Conservation (phyloP, 129 eudicot genomes). For the Gnaphalium uliginosum region DNA sequence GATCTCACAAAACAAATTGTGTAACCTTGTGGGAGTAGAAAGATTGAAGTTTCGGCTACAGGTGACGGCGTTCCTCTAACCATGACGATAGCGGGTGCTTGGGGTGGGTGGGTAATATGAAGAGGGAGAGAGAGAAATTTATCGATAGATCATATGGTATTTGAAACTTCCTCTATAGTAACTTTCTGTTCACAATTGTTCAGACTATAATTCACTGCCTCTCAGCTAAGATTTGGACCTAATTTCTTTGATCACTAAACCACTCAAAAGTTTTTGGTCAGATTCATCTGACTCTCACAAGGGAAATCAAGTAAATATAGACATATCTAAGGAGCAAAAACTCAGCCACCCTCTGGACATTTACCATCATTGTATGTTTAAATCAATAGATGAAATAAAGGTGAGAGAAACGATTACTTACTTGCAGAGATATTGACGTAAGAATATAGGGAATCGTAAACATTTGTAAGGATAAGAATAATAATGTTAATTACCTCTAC, state of each 20-base stretch:
- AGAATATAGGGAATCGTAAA: neutral
- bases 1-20: neutral
- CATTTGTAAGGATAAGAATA: slow-evolving; percentile 6
- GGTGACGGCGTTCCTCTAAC: too few species aligned
- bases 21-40: neutral
- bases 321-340: neutral
- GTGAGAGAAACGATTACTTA: neutral
- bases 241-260: too few species aligned
- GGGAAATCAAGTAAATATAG: neutral
- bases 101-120: too few species aligned
- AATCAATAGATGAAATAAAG: neutral
- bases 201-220: too few species aligned
- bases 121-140: too few species aligned
- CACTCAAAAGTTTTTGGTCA: neutral
- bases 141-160: too few species aligned
- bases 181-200: too few species aligned
- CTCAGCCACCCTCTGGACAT: neutral
- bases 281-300: neutral
- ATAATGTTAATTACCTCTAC: slow-evolving; percentile 61
- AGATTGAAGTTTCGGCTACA: too few species aligned
- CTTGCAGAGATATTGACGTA: neutral
- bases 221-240: too few species aligned
- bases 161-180: too few species aligned
- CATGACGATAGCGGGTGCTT: too few species aligned
- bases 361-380: neutral